A percentile compares a stretch with the other conserved stretches of the same genome.
These are phyloP conservation scores for Hymenotorrendiella dingleyae DNA, from an alignment of 2,329 filamentous ascomycete species.

Conservation along the genomic window DNA sequence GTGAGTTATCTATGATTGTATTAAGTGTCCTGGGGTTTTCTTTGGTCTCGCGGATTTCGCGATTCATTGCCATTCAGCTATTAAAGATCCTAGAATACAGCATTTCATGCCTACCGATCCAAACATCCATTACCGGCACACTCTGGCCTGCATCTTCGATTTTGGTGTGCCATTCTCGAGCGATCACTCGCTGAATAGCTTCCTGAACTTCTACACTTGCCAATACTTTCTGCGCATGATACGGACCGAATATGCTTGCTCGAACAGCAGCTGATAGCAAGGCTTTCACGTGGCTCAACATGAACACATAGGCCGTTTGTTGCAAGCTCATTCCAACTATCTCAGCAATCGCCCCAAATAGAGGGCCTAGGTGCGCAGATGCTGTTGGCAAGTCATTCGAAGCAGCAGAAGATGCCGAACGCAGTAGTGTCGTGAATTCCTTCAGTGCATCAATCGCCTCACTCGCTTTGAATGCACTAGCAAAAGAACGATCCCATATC, in stretches of 20 bases:
- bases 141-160: constrained; percentile 67
- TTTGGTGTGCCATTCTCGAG: constrained; percentile 50
- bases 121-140: constrained; percentile 73
- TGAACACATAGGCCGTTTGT: constrained; percentile 68
- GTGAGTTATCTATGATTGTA: too few relatives aligned
- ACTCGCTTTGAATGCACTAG: constrained; percentile 30
- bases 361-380: constrained; percentile 62
- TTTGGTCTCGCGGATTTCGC: too few relatives aligned
- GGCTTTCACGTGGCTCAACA: constrained; percentile 71
- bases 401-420: constrained; percentile 17
- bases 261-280: constrained; percentile 71
- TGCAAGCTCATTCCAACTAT: constrained; percentile 54
- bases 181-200: constrained; percentile 52
- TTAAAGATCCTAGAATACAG: constrained; percentile 85
- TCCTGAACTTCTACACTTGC: constrained; percentile 53
- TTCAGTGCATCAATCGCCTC: constrained; percentile 21
- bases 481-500: constrained; percentile 71
- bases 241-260: constrained; percentile 73
- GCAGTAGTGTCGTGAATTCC: constrained; percentile 24
- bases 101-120: constrained; percentile 77
- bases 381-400: constrained; percentile 35
- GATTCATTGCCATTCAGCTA: constrained; percentile 49
- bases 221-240: constrained; percentile 69
- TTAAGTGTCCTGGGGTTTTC: too few relatives aligned
- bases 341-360: constrained; percentile 61